Conservation (phyloP, 2,329 filamentous ascomycete genomes). For the Penicillium hesseltinei region DNA sequence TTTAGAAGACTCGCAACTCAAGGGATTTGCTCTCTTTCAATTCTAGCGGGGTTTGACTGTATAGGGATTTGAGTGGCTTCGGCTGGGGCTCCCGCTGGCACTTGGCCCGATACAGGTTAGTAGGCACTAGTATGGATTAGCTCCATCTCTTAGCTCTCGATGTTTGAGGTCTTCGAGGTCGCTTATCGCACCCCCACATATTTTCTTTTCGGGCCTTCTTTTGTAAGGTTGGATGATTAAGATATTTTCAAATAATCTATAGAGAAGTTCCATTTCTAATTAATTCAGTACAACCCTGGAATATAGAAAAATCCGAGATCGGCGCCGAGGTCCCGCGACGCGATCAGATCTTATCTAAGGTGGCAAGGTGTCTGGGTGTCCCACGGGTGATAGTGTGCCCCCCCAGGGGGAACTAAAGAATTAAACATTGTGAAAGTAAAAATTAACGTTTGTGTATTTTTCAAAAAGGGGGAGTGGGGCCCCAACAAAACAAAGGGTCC, state of each 20-base stretch:
- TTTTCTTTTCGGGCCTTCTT: too few relatives aligned
- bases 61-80: background rate
- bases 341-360: constrained; percentile 13
- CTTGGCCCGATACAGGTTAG: background rate
- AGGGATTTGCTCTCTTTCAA: background rate
- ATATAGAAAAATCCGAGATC: background rate
- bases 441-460: constrained; percentile 10
- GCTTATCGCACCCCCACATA: background rate
- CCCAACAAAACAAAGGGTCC: constrained; percentile 26
- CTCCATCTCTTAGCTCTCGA: background rate
- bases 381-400: background rate
- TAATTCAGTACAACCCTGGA: background rate
- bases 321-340: background rate
- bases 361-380: constrained; percentile 2
- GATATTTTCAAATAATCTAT: background rate
- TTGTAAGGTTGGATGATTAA: background rate
- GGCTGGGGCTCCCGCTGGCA: background rate
- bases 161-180: background rate
- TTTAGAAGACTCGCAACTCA: background rate
- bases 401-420: background rate
- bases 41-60: background rate
- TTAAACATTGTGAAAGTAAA: background rate
- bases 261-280: background rate
- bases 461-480: constrained; percentile 14
- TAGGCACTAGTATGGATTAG: background rate